Base-by-base conservation (phyloP, 1,284 basidiomycete species). In the Ustilago vetiveriae region DNA sequence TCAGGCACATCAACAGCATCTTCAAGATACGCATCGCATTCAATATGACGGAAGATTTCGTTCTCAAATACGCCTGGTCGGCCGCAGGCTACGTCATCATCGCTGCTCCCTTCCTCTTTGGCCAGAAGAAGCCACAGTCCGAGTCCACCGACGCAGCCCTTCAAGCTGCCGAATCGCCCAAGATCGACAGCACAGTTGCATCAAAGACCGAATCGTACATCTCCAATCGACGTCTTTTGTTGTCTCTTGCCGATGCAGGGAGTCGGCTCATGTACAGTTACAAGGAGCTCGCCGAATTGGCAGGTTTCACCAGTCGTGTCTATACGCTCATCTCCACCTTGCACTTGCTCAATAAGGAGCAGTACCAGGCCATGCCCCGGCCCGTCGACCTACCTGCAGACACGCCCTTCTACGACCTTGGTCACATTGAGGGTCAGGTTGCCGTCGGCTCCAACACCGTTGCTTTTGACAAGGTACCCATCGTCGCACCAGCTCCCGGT, bases 171-270 rank as follows among this genome's bases (percentile, higher is more conserved):
- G 53, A 53, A 42, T 27, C 22, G 21, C 22, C 36, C 17, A 6
- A 24, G 24, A 30, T 49, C 17, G 57, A 72, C 32, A 63, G 47
- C 40, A 71, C 63, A 26, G 84, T 88, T 9, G 88, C 88, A 0
- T 80, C 82, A 38, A 84, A 88, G 38, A 90, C 89, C 0, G 89
- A 90, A 75, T 87, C 64, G 36, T 98, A 98, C 82, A 93, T 98
- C 54, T 95, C 94, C 21, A 96, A 94, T 66, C 67, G 76, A 27
- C 88, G 94, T 19, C 86, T 98, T 4, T 86, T 98, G 3, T 86
- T 98, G 30, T 94, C 94, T 0, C 87, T 97, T 6, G 94, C 94
- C 4, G 94, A 98, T 76, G 95, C 94, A 0, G 95, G 94, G 19
- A 93, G 94, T 2, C 86, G 93, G 32, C 84, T 96, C 37, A 93